phyloP scores from a whole-genome alignment of 352 stramenopile species.

The Thraustotheca clavata region DNA sequence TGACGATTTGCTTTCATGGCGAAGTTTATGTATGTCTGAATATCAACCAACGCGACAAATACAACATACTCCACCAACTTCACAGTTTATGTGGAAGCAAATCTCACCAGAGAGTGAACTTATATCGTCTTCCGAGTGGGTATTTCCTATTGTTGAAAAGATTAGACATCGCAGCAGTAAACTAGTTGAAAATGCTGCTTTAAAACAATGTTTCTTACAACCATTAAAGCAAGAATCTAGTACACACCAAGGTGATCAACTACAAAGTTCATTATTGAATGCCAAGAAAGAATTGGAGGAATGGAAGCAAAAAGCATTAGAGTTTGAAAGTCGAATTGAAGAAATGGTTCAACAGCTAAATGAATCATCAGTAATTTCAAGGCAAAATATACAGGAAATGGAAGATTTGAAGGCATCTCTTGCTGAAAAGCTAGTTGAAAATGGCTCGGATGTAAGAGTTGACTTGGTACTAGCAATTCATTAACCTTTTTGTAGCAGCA shows the following conservation, averaged over 20 bases:
- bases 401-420: not conserved
- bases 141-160: not conserved
- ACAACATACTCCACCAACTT: not conserved
- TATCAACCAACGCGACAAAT: not conserved
- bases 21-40: conserved; percentile 14
- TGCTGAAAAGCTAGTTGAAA: too few species aligned
- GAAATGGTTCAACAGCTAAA: not conserved
- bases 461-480: too few species aligned
- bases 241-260: not conserved
- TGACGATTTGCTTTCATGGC: conserved; percentile 13
- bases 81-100: too few species aligned
- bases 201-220: not conserved
- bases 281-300: not conserved
- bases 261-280: too few species aligned
- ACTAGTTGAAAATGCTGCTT: not conserved
- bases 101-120: not conserved
- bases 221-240: not conserved
- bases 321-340: not conserved
- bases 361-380: not conserved
- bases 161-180: not conserved
- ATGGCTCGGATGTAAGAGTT: too few species aligned
- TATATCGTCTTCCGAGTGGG: conserved; percentile 2
- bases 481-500: not conserved
- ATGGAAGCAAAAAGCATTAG: not conserved
- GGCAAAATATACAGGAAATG: not conserved